These are phyloP conservation scores for Phaeosphaeriaceae sp. DNA, from an alignment of 2,329 filamentous ascomycete genomes.

Conservation along the genomic window DNA sequence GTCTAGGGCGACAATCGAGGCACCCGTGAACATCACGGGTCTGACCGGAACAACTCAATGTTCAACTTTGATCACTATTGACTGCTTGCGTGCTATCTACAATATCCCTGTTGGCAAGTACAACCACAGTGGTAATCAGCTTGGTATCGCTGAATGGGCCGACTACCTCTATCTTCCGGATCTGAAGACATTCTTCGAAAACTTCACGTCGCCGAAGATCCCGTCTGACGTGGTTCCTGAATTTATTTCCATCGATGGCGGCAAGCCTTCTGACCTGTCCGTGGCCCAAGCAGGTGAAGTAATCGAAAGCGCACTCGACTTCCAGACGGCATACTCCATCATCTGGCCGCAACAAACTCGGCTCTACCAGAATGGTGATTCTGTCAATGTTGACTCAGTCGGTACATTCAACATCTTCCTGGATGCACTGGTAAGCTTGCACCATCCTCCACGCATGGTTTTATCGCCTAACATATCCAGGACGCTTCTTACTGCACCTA, in stretches of 20 bases:
- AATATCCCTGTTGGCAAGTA: constrained; percentile 25
- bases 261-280: constrained; percentile 52
- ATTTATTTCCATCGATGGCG: constrained; percentile 40
- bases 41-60: constrained; percentile 14
- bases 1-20: constrained; percentile 7
- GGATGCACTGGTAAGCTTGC: constrained; percentile 18
- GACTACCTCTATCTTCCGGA: constrained; percentile 56
- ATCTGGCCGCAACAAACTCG: constrained; percentile 25
- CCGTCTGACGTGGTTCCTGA: constrained; percentile 24
- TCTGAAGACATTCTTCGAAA: constrained; percentile 53
- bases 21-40: constrained; percentile 12
- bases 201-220: constrained; percentile 37
- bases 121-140: constrained; percentile 23
- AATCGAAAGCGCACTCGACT: constrained; percentile 24
- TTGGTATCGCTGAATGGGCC: constrained; percentile 53
- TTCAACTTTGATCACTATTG: constrained; percentile 18
- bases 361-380: constrained; percentile 24
- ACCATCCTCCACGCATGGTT: neutral
- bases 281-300: constrained; percentile 46
- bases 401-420: constrained; percentile 26
- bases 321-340: constrained; percentile 26
- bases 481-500: constrained; percentile 29
- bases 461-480: constrained; percentile 11
- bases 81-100: constrained; percentile 29
- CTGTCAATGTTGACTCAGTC: constrained; percentile 19